These are phyloP conservation scores for Graphilbum ipis-grandicollis DNA, from an alignment of 2,329 filamentous ascomycete species.

Conservation along the genomic window DNA sequence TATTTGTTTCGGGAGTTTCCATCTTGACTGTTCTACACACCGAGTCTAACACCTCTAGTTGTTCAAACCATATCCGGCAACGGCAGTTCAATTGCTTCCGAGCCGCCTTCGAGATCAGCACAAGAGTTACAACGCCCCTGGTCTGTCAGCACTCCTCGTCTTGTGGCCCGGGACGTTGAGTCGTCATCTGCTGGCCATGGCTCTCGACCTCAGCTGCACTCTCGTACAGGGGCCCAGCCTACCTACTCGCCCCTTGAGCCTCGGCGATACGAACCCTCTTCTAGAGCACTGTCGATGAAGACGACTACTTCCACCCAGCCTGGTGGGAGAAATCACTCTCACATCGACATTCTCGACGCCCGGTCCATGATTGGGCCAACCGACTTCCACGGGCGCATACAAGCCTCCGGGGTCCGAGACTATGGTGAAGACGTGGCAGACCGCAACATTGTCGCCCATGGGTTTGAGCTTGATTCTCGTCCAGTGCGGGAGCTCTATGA, in stretches of 20 bases:
- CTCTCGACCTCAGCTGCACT: no score
- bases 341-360: slow-evolving; percentile 41
- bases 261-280: no score
- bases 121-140: no score
- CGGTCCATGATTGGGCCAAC: slow-evolving; percentile 31
- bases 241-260: no score
- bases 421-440: slow-evolving; percentile 51
- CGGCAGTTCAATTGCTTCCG: background rate
- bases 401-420: slow-evolving; percentile 31
- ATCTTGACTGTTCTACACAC: background rate
- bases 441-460: slow-evolving; percentile 31
- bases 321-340: background rate
- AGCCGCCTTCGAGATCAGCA: background rate
- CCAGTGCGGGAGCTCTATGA: slow-evolving; percentile 20
- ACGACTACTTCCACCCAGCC: background rate
- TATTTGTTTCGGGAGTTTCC: background rate
- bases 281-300: background rate
- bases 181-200: no score
- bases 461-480: slow-evolving; percentile 15
- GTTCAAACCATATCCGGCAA: background rate
- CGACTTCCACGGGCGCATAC: slow-evolving; percentile 29
- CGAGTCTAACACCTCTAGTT: no score
- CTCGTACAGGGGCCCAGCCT: no score
- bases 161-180: no score
- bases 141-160: no score